Conservation (phyloP, 2,329 filamentous ascomycete genomes). For the Fusarium citri region DNA sequence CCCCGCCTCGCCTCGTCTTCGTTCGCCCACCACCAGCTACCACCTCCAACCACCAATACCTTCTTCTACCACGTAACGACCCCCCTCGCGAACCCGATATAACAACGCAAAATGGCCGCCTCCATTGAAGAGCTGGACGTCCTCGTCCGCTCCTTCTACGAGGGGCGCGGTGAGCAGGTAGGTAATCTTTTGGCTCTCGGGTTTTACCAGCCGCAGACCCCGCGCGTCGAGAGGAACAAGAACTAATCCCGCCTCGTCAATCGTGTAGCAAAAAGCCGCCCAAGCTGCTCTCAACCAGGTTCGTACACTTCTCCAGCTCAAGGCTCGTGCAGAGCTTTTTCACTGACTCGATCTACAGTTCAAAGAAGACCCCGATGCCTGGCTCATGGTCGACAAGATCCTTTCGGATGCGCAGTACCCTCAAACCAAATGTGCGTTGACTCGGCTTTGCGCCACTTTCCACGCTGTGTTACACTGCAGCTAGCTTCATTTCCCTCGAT, state of each 20-base stretch:
- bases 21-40: conserved; percentile 41
- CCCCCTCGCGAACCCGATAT: conserved; percentile 42
- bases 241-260: conserved; percentile 44
- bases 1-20: conserved; percentile 41
- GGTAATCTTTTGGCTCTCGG: conserved; percentile 47
- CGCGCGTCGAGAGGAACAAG: conserved; percentile 34
- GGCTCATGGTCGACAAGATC: conserved; percentile 97
- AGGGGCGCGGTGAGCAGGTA: conserved; percentile 94
- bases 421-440: conserved; percentile 89
- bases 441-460: conserved; percentile 29
- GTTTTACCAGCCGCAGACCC: conserved; percentile 38
- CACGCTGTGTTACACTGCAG: conserved; percentile 2
- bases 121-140: conserved; percentile 95
- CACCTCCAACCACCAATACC: conserved; percentile 35
- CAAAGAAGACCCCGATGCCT: conserved; percentile 98
- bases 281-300: conserved; percentile 94
- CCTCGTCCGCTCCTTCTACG: conserved; percentile 96
- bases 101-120: conserved; percentile 66
- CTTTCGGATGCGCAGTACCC: conserved; percentile 91
- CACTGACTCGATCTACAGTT: conserved; percentile 69
- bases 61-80: conserved; percentile 44
- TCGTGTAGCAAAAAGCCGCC: conserved; percentile 90
- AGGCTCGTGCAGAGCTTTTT: background rate
- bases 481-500: background rate
- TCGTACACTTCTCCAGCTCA: conserved; percentile 51